A percentile compares a stretch with the other conserved stretches of the same genome.
These are phyloP conservation scores for Phytophthora rubi DNA, from an alignment of 352 stramenopile species.

Conservation along the genomic window DNA sequence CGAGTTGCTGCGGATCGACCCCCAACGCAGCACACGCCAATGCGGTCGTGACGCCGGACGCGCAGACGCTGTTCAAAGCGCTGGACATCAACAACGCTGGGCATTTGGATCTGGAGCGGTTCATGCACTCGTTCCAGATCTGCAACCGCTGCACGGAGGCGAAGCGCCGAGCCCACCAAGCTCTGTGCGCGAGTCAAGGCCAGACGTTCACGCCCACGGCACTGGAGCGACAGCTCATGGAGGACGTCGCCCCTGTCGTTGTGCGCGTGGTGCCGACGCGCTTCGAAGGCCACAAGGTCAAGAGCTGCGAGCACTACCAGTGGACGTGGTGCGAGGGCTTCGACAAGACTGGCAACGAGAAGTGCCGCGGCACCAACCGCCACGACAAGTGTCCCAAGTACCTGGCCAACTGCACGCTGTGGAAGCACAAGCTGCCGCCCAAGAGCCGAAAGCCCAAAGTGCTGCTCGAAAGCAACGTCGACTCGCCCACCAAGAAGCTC, in stretches of 20 bases:
- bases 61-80: conserved; percentile 59
- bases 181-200: conserved; percentile 59
- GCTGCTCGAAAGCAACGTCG: conserved; percentile 58
- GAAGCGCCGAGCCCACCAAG: conserved; percentile 72
- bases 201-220: conserved; percentile 53
- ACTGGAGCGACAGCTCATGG: conserved; percentile 74
- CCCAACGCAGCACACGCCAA: conserved; percentile 9
- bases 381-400: conserved; percentile 90
- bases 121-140: conserved; percentile 89
- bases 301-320: conserved; percentile 87
- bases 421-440: conserved; percentile 87
- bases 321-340: conserved; percentile 90
- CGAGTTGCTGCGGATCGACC: conserved; percentile 8
- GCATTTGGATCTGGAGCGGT: conserved; percentile 67
- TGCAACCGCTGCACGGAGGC: conserved; percentile 85
- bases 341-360: conserved; percentile 85
- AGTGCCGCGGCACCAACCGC: conserved; percentile 84
- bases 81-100: conserved; percentile 57
- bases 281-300: conserved; percentile 83
- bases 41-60: conserved; percentile 41
- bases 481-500: conserved; percentile 86
- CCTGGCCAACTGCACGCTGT: conserved; percentile 85
- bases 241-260: conserved; percentile 78
- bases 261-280: conserved; percentile 72
- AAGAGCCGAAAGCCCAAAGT: conserved; percentile 85